phyloP scores from a whole-genome alignment of 2,329 filamentous ascomycete species.

The Xylaria arbuscula region DNA sequence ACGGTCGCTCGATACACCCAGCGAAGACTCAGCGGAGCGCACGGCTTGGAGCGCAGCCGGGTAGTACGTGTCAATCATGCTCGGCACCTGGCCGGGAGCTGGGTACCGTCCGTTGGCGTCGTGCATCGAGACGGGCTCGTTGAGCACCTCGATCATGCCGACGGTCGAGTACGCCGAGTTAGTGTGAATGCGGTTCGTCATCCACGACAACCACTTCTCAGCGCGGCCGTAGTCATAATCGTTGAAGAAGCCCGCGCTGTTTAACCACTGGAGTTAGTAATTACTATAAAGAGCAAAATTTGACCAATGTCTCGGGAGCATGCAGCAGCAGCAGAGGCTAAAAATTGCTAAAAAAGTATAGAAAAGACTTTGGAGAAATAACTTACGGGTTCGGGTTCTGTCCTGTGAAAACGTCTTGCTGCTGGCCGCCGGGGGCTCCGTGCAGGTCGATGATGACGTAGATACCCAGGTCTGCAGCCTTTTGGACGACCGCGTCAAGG shows the following conservation, averaged over 20 bases:
- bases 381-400: conserved; percentile 40
- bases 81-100: conserved; percentile 39
- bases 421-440: conserved; percentile 43
- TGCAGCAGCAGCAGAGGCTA: no score
- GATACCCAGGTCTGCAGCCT: conserved; percentile 50
- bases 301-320: no score
- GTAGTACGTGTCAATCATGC: conserved; percentile 59
- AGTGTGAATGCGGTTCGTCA: conserved; percentile 63
- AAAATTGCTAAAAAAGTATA: no score
- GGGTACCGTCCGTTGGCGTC: conserved; percentile 46
- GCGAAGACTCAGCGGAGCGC: conserved; percentile 58
- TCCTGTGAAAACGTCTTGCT: conserved; percentile 44
- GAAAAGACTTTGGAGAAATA: no score
- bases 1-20: conserved; percentile 56
- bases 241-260: conserved; percentile 63
- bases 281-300: no score
- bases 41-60: conserved; percentile 60
- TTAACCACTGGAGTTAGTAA: no score
- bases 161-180: conserved; percentile 63
- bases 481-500: conserved; percentile 49
- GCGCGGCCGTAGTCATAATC: conserved; percentile 67
- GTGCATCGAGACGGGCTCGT: conserved; percentile 63
- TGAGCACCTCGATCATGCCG: conserved; percentile 68
- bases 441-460: conserved; percentile 49
- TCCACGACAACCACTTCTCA: conserved; percentile 65